Base-by-base conservation (phyloP, 768 basidiomycete species). In the Hemileccinum impolitum region DNA sequence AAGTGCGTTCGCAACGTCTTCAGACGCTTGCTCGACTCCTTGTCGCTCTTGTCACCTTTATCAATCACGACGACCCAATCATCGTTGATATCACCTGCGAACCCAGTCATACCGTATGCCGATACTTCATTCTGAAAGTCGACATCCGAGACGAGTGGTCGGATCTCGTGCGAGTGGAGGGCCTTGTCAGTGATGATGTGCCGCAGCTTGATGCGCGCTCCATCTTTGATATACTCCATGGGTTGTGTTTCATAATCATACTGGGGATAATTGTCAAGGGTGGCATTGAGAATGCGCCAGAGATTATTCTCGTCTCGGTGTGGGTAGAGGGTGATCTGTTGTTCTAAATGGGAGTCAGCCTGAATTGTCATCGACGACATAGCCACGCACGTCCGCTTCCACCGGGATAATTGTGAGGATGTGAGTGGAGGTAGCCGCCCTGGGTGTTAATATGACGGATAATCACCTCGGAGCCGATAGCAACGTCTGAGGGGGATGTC, bases 61-160 rank as follows among this genome's bases (percentile, higher is more conserved):
- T 87, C 84, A 37, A 98, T 90, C 68, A 96, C 94, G 45, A 98
- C 76, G 48, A 84, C 70, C 85, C 90, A 93, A 61, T 97, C 90
- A 61, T 98, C 95, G 63, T 97, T 98, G 39, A 84, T 78, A 61
- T 97, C 95, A 13, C 95, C 95, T 0, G 67, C 70, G 64, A 87
- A 97, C 0, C 87, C 89, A 0, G 84, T 70, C 75, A 89, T 83
- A 2, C 96, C 96, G 61, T 99, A 99, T 0, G 76, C 92, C 2
- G 93, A 94, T 1, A 98, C 94, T 65, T 99, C 96, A 62, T 98
- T 95, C 73, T 99, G 96, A 75, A 97, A 99, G 60, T 99, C 96
- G 39, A 97, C 95, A 39, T 99, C 96, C 28, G 90, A 92, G 13
- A 99, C 84, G 15, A 94, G 93, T 5, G 96, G 93, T 19, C 96